phyloP scores from a whole-genome alignment of 2,329 filamentous ascomycete species.

The Fragosphaeria purpurea region DNA sequence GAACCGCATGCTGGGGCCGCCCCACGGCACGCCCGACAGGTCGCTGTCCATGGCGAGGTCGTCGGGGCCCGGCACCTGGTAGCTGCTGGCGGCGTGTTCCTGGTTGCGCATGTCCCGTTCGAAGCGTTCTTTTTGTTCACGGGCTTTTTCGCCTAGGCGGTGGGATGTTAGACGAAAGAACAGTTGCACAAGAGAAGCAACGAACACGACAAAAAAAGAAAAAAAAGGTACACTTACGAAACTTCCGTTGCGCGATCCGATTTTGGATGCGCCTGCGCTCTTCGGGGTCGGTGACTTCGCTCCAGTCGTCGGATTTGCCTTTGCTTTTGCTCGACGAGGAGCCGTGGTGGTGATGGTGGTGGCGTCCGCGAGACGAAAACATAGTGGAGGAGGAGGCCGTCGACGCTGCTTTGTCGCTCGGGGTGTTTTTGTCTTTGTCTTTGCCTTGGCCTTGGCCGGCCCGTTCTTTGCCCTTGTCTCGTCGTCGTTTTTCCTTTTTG shows the following conservation, averaged over 20 bases:
- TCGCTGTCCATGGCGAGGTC: slow-evolving; percentile 42
- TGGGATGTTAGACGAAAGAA: not conserved
- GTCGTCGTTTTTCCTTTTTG: slow-evolving; percentile 2
- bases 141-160: slow-evolving; percentile 54
- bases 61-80: slow-evolving; percentile 47
- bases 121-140: slow-evolving; percentile 55
- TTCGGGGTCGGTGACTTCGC: slow-evolving; percentile 56
- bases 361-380: slow-evolving; percentile 18
- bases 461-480: slow-evolving; percentile 1
- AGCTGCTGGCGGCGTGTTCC: slow-evolving; percentile 53
- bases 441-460: not conserved
- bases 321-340: slow-evolving; percentile 29
- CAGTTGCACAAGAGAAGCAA: slow-evolving; percentile 4
- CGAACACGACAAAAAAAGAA: not conserved
- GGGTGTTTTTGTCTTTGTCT: not conserved
- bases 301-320: slow-evolving; percentile 54
- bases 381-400: slow-evolving; percentile 15
- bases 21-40: slow-evolving; percentile 62
- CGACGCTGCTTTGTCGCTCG: not conserved
- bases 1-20: slow-evolving; percentile 52
- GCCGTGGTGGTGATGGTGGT: slow-evolving; percentile 16
- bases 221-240: slow-evolving; percentile 45
- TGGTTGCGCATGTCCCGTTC: slow-evolving; percentile 56
- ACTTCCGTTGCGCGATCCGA: slow-evolving; percentile 65
- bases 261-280: slow-evolving; percentile 69